Evolutionary conservation across 257 asterid genomes (phyloP).

Genomic region (Solanum gracilifrons): DNA sequence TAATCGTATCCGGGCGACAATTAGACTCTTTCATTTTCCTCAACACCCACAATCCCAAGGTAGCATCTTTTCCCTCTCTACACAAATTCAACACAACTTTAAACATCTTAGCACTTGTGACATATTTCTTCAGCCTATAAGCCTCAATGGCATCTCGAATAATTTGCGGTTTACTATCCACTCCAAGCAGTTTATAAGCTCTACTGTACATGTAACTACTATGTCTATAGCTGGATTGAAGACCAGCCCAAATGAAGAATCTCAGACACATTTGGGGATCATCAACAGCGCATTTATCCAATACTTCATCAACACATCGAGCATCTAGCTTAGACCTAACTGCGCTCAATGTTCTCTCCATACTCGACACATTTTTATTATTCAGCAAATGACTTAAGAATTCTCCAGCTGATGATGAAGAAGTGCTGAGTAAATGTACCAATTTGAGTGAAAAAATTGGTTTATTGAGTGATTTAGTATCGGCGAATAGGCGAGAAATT

Average conservation of each 20-base stretch:
- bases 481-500: constrained; percentile 12
- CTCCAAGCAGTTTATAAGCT: constrained; percentile 49
- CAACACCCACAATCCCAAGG: constrained; percentile 63
- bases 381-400: constrained; percentile 37
- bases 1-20: constrained; percentile 58
- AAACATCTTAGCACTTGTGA: constrained; percentile 48
- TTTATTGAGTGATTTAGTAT: constrained; percentile 9
- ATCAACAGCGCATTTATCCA: constrained; percentile 37
- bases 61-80: constrained; percentile 58
- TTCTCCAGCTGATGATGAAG: constrained; percentile 37
- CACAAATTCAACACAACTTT: constrained; percentile 66
- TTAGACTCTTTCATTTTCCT: constrained; percentile 63
- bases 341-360: constrained; percentile 42
- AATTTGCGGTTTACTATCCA: constrained; percentile 33
- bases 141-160: constrained; percentile 43
- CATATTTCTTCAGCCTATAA: constrained; percentile 24
- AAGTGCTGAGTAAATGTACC: constrained; percentile 17
- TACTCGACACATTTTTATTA: constrained; percentile 17
- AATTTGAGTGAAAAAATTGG: constrained; percentile 5
- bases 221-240: constrained; percentile 56
- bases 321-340: constrained; percentile 43
- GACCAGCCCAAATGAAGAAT: constrained; percentile 87
- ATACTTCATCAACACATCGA: constrained; percentile 42
- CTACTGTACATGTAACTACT: constrained; percentile 35
- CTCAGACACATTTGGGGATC: constrained; percentile 60